Conservation (phyloP, 1,284 basidiomycete species). For the Pseudozyma pruni region DNA sequence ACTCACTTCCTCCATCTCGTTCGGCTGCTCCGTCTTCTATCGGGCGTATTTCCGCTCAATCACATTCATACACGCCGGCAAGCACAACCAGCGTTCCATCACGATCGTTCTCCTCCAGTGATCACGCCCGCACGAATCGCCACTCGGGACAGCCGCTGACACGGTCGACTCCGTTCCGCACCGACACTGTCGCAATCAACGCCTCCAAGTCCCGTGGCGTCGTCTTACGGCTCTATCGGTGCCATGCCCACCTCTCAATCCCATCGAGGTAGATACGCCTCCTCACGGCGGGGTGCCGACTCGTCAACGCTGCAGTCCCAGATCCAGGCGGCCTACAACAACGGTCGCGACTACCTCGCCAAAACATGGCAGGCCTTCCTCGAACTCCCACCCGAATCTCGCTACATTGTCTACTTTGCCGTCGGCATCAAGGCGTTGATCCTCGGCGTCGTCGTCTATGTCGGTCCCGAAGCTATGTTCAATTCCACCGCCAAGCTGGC, state of each 20-base stretch:
- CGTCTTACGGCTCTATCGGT: too few species aligned
- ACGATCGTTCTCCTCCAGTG: too few species aligned
- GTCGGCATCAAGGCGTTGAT: slow-evolving; percentile 23
- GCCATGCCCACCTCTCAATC: slow-evolving; percentile 16
- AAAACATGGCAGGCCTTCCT: slow-evolving; percentile 18
- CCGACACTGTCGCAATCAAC: too few species aligned
- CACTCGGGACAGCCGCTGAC: too few species aligned
- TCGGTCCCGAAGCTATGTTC: slow-evolving; percentile 44
- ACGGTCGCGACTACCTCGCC: slow-evolving; percentile 16
- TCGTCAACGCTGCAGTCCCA: not conserved
- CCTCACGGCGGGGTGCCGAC: slow-evolving; percentile 16
- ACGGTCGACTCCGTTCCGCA: too few species aligned
- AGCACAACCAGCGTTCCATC: too few species aligned
- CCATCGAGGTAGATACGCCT: slow-evolving; percentile 18
- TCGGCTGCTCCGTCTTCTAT: too few species aligned
- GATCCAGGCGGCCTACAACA: slow-evolving; percentile 8
- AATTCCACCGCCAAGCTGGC: slow-evolving; percentile 43
- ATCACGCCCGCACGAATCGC: too few species aligned
- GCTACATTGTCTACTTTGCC: slow-evolving; percentile 31
- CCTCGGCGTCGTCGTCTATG: slow-evolving; percentile 19
- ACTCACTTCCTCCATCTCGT: not conserved
- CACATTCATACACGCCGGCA: too few species aligned
- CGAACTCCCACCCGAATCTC: slow-evolving; percentile 25
- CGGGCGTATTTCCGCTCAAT: too few species aligned
- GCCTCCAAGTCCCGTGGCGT: too few species aligned